Evolutionary conservation across 345 rosid species (phyloP).

Genomic region (Citrus hindsii): DNA sequence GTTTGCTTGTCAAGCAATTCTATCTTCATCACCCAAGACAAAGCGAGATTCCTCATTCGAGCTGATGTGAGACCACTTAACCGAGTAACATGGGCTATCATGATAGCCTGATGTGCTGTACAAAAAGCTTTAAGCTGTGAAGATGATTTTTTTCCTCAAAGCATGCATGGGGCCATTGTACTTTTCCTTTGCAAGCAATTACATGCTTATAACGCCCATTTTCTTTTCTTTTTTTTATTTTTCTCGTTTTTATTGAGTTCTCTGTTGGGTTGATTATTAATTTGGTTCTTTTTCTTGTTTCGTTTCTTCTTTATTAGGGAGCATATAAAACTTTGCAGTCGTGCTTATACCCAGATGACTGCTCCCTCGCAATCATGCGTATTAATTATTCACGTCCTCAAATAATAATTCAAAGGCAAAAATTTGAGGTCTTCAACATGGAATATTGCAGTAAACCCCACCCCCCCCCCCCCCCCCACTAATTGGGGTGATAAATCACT

Average conservation of each 20-base stretch:
- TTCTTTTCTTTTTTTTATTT: not conserved
- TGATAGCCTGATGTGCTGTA: constrained; percentile 16
- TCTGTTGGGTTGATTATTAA: no score
- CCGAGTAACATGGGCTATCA: constrained; percentile 18
- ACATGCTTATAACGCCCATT: not conserved
- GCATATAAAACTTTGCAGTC: not conserved
- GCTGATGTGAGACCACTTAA: not conserved
- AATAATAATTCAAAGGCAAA: no score
- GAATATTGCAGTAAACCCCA: no score
- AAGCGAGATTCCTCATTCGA: not conserved
- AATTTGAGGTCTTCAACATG: no score
- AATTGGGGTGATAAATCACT: no score
- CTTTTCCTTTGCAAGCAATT: constrained; percentile 24
- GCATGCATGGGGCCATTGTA: constrained; percentile 15
- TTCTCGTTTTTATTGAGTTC: not conserved
- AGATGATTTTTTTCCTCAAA: not conserved
- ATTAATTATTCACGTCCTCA: no score
- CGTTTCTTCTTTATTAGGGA: not conserved
- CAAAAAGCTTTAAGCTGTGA: not conserved
- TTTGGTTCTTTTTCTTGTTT: not conserved
- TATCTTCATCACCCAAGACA: not conserved
- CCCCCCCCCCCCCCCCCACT: no score
- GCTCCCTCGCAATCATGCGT: not conserved
- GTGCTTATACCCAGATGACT: not conserved
- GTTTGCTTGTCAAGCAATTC: not conserved